These are phyloP conservation scores for Castanea crenata DNA, from an alignment of 306 rosid genomes.

Conservation along the genomic window DNA sequence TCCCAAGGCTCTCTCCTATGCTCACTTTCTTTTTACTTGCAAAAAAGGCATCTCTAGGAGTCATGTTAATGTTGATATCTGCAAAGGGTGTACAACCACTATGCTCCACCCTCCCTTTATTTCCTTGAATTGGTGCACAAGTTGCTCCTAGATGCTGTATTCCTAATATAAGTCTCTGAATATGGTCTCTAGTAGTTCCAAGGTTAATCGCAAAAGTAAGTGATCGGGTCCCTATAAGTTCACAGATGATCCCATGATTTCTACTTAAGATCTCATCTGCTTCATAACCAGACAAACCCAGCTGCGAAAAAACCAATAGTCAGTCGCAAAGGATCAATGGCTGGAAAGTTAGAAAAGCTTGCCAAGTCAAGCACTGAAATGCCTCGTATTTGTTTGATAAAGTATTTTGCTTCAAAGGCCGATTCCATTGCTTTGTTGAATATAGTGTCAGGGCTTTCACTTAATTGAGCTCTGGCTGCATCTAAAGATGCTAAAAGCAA, in stretches of 20 bases:
- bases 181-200: conserved; percentile 66
- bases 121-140: conserved; percentile 18
- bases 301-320: conserved; percentile 72
- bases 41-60: conserved; percentile 88
- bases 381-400: conserved; percentile 43
- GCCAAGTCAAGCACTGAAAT: conserved; percentile 56
- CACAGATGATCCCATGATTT: conserved; percentile 64
- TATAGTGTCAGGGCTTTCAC: conserved; percentile 47
- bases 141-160: conserved; percentile 47
- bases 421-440: conserved; percentile 55
- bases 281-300: conserved; percentile 78
- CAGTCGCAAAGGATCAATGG: conserved; percentile 69
- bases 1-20: conserved; percentile 55
- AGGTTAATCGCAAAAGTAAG: conserved; percentile 70
- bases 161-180: conserved; percentile 59
- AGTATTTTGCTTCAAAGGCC: conserved; percentile 48
- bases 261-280: conserved; percentile 60
- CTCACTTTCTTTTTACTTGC: conserved; percentile 54
- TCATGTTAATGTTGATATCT: conserved; percentile 44
- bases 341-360: conserved; percentile 44
- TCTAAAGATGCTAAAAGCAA: conserved; percentile 86
- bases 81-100: conserved; percentile 39
- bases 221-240: conserved; percentile 68
- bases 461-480: conserved; percentile 87
- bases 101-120: conserved; percentile 20